Conservation (phyloP, 371 early-diverging fungal genomes). For the Blastocladiella emersonii region DNA sequence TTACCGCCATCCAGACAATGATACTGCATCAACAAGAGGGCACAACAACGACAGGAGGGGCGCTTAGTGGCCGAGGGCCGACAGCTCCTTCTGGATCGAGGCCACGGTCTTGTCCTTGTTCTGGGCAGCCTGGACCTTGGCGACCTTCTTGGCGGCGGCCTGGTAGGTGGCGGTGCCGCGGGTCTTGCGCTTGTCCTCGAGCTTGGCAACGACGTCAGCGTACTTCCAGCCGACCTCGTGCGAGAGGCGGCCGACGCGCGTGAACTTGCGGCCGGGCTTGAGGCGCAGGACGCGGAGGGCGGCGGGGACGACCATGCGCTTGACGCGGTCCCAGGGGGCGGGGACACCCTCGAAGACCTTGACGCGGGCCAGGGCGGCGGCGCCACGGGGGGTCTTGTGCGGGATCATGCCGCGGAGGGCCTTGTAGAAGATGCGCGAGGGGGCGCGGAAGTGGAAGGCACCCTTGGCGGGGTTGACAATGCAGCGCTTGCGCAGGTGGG, state of each 20-base stretch:
- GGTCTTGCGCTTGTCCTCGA: slow-evolving; percentile 89
- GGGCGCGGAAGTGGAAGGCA: slow-evolving; percentile 98
- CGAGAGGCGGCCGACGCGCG: slow-evolving; percentile 85
- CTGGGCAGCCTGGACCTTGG: not conserved
- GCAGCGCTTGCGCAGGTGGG: slow-evolving; percentile 97
- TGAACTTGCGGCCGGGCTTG: slow-evolving; percentile 94
- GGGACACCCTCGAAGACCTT: slow-evolving; percentile 99
- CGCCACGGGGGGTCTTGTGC: slow-evolving; percentile 98
- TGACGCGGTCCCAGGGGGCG: slow-evolving; percentile 88
- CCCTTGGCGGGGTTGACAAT: slow-evolving; percentile 96
- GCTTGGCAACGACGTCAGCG: slow-evolving; percentile 83
- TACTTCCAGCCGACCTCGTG: slow-evolving; percentile 99
- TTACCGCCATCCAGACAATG: no score
- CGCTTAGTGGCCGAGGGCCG: not conserved
- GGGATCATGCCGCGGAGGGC: slow-evolving; percentile 98
- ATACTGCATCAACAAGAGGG: no score
- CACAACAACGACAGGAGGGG: no score
- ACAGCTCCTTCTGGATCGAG: not conserved
- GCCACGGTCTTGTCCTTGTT: not conserved
- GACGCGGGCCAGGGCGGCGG: slow-evolving; percentile 91
- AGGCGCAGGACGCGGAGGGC: slow-evolving; percentile 94
- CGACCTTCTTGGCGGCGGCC: not conserved
- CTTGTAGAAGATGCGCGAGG: slow-evolving; percentile 96
- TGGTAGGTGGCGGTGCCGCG: not conserved
- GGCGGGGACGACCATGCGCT: slow-evolving; percentile 93